Evolutionary conservation across 352 stramenopile genomes (phyloP).

Genomic region (Thraustotheca clavata): DNA sequence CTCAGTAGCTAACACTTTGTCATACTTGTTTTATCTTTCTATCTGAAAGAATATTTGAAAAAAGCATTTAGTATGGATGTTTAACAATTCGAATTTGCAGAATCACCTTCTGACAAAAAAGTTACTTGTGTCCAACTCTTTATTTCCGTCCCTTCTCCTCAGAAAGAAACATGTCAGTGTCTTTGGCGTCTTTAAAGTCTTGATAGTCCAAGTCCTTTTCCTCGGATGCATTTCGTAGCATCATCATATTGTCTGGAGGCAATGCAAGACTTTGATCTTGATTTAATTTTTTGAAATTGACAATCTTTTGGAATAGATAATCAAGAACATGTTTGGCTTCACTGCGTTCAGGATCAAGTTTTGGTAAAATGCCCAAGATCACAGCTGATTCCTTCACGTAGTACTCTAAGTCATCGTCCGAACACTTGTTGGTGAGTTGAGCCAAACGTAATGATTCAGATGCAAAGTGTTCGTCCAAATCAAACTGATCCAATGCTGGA

Average conservation of each 20-base stretch:
- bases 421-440: conserved; percentile 94
- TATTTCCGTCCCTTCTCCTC: neutral
- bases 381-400: conserved; percentile 90
- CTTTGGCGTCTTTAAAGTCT: conserved; percentile 9
- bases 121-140: no score
- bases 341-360: conserved; percentile 55
- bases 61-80: no score
- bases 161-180: no score
- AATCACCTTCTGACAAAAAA: no score
- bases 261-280: conserved; percentile 37
- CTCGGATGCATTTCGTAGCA: neutral
- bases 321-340: conserved; percentile 88
- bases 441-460: conserved; percentile 86
- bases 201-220: conserved; percentile 13
- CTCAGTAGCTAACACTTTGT: no score
- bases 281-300: conserved; percentile 91
- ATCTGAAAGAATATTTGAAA: no score
- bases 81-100: no score
- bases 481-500: conserved; percentile 92
- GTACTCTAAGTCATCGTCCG: conserved; percentile 91
- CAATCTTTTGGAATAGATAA: conserved; percentile 88
- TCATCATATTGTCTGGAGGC: neutral
- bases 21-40: no score
- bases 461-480: conserved; percentile 95
- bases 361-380: conserved; percentile 84